phyloP scores from a whole-genome alignment of 2,329 filamentous ascomycete species.

The Drechslera avenae region DNA sequence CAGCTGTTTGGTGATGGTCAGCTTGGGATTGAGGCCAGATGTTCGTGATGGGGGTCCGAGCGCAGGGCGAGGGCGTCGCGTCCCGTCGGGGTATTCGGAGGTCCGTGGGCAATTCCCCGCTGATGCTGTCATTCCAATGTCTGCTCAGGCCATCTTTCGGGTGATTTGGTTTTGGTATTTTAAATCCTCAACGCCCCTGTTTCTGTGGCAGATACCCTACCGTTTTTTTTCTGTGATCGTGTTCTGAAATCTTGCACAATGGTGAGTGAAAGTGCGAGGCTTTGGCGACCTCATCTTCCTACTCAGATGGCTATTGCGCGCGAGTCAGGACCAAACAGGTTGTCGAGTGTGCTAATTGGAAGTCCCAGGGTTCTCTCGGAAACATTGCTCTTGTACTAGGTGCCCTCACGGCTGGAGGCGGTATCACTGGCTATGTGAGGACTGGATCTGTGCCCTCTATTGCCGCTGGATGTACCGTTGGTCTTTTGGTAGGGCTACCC shows the following conservation, averaged over 20 bases:
- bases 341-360: slow-evolving; percentile 9
- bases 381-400: slow-evolving; percentile 79
- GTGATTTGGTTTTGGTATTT: too few relatives aligned
- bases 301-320: not conserved
- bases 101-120: slow-evolving; percentile 24
- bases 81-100: slow-evolving; percentile 15
- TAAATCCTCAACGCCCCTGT: too few relatives aligned
- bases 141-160: not conserved
- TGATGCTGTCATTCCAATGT: slow-evolving; percentile 14
- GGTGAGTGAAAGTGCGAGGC: not conserved
- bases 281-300: not conserved
- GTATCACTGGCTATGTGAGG: slow-evolving; percentile 82
- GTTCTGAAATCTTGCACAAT: not conserved
- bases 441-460: slow-evolving; percentile 88
- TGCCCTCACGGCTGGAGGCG: slow-evolving; percentile 81
- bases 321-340: slow-evolving; percentile 6
- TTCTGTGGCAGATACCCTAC: too few relatives aligned
- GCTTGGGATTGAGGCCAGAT: slow-evolving; percentile 33
- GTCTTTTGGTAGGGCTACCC: slow-evolving; percentile 60
- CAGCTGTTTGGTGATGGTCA: slow-evolving; percentile 18
- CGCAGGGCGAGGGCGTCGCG: slow-evolving; percentile 10
- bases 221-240: too few relatives aligned
- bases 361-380: slow-evolving; percentile 46
- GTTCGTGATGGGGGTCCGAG: slow-evolving; percentile 18
- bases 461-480: slow-evolving; percentile 82